Evolutionary conservation across 192 early-diverging fungal species (phyloP).

Genomic region (Coemansia sp.): DNA sequence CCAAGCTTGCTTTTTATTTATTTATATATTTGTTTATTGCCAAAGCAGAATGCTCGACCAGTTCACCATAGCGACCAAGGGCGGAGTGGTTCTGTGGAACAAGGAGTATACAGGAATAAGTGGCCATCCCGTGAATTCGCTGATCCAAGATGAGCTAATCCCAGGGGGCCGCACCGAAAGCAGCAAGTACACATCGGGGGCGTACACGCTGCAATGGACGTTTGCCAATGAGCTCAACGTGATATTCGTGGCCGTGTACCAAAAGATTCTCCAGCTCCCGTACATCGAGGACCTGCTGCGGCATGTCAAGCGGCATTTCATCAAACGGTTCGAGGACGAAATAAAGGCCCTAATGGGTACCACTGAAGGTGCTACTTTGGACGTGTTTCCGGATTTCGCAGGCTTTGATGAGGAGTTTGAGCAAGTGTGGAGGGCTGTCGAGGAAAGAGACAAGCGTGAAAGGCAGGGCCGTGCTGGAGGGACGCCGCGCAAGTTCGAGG

Average conservation of each 20-base stretch:
- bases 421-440: slow-evolving; percentile 62
- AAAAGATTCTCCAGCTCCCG: slow-evolving; percentile 80
- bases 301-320: slow-evolving; percentile 67
- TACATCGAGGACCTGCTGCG: slow-evolving; percentile 84
- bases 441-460: slow-evolving; percentile 59
- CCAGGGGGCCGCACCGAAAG: slow-evolving; percentile 62
- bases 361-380: neutral
- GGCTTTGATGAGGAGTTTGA: slow-evolving; percentile 74
- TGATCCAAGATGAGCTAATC: slow-evolving; percentile 81
- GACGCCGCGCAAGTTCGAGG: slow-evolving; percentile 76
- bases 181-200: slow-evolving; percentile 58
- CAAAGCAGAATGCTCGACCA: slow-evolving; percentile 75
- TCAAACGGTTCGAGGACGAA: slow-evolving; percentile 55
- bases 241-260: slow-evolving; percentile 83
- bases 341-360: slow-evolving; percentile 26
- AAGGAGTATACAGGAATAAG: slow-evolving; percentile 63
- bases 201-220: slow-evolving; percentile 74
- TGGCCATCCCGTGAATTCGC: slow-evolving; percentile 66
- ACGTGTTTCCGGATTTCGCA: slow-evolving; percentile 34
- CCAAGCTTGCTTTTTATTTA: too few relatives aligned
- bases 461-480: slow-evolving; percentile 44
- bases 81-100: slow-evolving; percentile 86
- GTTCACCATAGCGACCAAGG: slow-evolving; percentile 80
- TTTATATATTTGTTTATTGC: too few relatives aligned
- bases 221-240: slow-evolving; percentile 80